These are phyloP conservation scores for Apiosordaria backusii DNA, from an alignment of 495 filamentous ascomycete species.

Conservation along the genomic window DNA sequence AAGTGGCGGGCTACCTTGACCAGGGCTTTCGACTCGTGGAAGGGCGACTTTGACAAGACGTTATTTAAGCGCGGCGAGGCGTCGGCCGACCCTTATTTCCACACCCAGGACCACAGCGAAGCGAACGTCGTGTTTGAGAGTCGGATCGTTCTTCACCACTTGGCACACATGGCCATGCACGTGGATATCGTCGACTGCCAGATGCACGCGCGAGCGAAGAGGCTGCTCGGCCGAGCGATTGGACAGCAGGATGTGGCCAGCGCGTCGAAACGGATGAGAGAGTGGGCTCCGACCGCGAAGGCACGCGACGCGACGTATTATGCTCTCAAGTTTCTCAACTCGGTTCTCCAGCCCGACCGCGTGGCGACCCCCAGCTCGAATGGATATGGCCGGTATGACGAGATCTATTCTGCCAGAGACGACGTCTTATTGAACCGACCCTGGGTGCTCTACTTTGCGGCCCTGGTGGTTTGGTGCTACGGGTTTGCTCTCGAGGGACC, in stretches of 20 bases:
- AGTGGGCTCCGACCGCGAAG: conserved; percentile 90
- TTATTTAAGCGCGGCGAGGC: conserved; percentile 46
- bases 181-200: conserved; percentile 97
- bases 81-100: conserved; percentile 47
- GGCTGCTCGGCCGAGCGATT: conserved; percentile 82
- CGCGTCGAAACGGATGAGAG: conserved; percentile 80
- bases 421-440: conserved; percentile 89
- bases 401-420: conserved; percentile 74
- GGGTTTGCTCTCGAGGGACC: conserved; percentile 88
- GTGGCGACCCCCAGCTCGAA: conserved; percentile 31
- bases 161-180: conserved; percentile 98
- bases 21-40: conserved; percentile 92
- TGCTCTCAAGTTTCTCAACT: conserved; percentile 78
- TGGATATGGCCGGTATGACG: conserved; percentile 33
- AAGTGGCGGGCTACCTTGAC: conserved; percentile 90
- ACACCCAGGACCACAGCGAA: conserved; percentile 46
- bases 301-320: conserved; percentile 94
- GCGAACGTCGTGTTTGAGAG: conserved; percentile 81
- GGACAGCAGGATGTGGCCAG: conserved; percentile 74
- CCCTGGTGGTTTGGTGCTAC: conserved; percentile 92
- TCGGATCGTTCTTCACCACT: conserved; percentile 81
- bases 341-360: conserved; percentile 64
- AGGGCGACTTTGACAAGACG: conserved; percentile 84
- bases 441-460: conserved; percentile 96
- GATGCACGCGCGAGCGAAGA: conserved; percentile 83